Evolutionary conservation across 2,329 filamentous ascomycete species (phyloP).

Genomic region (Aspergillus sp.): DNA sequence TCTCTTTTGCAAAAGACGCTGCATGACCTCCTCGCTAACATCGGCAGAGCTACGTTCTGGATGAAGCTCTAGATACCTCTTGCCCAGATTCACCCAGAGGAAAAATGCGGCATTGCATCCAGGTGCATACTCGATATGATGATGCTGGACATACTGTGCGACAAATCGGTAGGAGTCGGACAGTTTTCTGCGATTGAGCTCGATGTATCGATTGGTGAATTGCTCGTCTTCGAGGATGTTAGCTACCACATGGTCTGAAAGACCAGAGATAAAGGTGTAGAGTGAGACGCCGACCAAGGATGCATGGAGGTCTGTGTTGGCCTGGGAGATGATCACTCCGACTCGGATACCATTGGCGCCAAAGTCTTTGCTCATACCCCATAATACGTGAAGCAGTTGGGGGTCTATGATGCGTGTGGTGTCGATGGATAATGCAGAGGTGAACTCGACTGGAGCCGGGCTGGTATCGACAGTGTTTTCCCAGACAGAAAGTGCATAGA

Average conservation of each 20-base stretch:
- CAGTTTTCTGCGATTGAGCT: conserved; percentile 39
- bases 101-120: conserved; percentile 56
- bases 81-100: conserved; percentile 48
- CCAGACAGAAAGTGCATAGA: conserved; percentile 54
- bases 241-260: conserved; percentile 34
- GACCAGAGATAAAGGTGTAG: conserved; percentile 45
- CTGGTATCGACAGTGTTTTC: conserved; percentile 30
- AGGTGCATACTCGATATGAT: conserved; percentile 43
- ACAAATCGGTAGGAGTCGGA: conserved; percentile 37
- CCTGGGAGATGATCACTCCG: conserved; percentile 47
- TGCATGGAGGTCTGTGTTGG: conserved; percentile 35
- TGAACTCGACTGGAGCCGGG: conserved; percentile 32
- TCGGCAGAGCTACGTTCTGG: conserved; percentile 6
- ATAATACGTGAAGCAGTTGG: conserved; percentile 48
- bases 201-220: conserved; percentile 43
- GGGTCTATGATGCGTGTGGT: conserved; percentile 44
- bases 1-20: conserved; percentile 30
- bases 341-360: conserved; percentile 53
- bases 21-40: conserved; percentile 24
- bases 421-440: conserved; percentile 45
- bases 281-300: conserved; percentile 38
- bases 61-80: conserved; percentile 21
- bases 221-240: conserved; percentile 41
- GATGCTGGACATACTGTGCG: conserved; percentile 30
- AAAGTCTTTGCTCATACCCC: conserved; percentile 49